A percentile compares a stretch with the other conserved stretches of the same genome.
Evolutionary conservation across 2,329 filamentous ascomycete genomes (phyloP).

Genomic region (Aspergillus piperis): DNA sequence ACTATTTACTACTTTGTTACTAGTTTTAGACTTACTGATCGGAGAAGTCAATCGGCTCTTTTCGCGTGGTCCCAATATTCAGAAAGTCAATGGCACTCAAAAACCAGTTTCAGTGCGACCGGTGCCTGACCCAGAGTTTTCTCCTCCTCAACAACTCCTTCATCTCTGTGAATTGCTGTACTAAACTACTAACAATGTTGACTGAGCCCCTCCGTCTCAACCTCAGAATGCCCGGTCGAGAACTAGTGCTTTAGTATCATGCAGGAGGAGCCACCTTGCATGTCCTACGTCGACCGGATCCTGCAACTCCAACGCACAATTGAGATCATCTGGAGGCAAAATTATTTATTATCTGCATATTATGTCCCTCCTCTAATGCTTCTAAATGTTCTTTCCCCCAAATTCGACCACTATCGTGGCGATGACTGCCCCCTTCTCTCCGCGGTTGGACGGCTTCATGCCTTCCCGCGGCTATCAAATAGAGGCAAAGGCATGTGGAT

Average conservation of each 20-base stretch:
- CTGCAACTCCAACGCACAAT: background rate
- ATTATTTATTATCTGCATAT: no score
- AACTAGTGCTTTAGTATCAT: conserved; percentile 2
- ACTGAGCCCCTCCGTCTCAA: background rate
- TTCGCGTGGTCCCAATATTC: background rate
- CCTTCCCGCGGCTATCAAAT: conserved; percentile 13
- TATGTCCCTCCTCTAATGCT: no score
- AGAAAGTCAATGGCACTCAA: background rate
- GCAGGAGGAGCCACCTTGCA: conserved; percentile 1
- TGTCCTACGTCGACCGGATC: background rate
- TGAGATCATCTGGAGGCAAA: no score
- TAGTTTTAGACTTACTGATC: background rate
- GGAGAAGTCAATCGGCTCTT: background rate
- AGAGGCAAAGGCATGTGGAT: background rate
- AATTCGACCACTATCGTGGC: background rate
- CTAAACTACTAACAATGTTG: background rate
- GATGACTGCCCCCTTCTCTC: background rate
- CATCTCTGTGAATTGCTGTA: background rate
- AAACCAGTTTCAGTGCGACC: background rate
- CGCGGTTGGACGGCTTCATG: conserved; percentile 15
- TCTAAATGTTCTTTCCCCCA: no score
- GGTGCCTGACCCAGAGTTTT: background rate
- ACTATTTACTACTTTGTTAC: no score
- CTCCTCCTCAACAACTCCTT: background rate
- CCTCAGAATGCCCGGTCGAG: background rate